Percentiles rank a stretch among this genome's conserved stretches.
Evolutionary conservation across 2,329 filamentous ascomycete genomes (phyloP).

Genomic region (Hypoxylon sp.): DNA sequence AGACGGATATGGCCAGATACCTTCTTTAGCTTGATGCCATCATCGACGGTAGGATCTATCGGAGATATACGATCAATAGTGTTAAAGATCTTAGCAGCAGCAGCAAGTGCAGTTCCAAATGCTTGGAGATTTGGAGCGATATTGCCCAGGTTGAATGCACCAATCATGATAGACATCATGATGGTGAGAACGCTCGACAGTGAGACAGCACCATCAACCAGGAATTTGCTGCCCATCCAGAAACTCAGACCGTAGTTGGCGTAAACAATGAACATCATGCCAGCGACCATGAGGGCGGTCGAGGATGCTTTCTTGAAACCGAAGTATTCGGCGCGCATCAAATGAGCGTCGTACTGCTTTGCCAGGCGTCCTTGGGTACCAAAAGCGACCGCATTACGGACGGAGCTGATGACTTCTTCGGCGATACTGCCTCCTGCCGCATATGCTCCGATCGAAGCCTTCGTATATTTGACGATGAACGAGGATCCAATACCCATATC

Average conservation of each 20-base stretch:
- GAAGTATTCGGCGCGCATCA: conserved; percentile 79
- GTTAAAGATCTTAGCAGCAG: conserved; percentile 91
- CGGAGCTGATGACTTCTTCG: conserved; percentile 94
- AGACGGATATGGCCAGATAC: conserved; percentile 86
- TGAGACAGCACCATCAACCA: conserved; percentile 75
- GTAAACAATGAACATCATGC: conserved; percentile 87
- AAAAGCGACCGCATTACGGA: conserved; percentile 93
- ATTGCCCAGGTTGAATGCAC: conserved; percentile 91
- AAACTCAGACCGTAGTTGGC: conserved; percentile 90
- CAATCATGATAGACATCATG: conserved; percentile 91
- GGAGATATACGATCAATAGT: conserved; percentile 93
- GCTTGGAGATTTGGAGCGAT: conserved; percentile 88
- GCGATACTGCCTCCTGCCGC: conserved; percentile 88
- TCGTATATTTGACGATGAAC: conserved; percentile 86
- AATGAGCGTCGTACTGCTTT: conserved; percentile 83
- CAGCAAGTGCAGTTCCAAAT: conserved; percentile 85
- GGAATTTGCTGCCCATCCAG: conserved; percentile 86
- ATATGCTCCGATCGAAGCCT: conserved; percentile 82
- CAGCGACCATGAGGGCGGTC: conserved; percentile 83
- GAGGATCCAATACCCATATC: conserved; percentile 81
- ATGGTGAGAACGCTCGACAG: conserved; percentile 85
- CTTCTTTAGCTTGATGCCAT: conserved; percentile 79
- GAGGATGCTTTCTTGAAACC: conserved; percentile 82
- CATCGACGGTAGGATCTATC: conserved; percentile 79
- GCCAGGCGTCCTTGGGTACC: conserved; percentile 95